These are phyloP conservation scores for Verticillium tricorpus DNA, from an alignment of 2,329 filamentous ascomycete genomes.

Conservation along the genomic window DNA sequence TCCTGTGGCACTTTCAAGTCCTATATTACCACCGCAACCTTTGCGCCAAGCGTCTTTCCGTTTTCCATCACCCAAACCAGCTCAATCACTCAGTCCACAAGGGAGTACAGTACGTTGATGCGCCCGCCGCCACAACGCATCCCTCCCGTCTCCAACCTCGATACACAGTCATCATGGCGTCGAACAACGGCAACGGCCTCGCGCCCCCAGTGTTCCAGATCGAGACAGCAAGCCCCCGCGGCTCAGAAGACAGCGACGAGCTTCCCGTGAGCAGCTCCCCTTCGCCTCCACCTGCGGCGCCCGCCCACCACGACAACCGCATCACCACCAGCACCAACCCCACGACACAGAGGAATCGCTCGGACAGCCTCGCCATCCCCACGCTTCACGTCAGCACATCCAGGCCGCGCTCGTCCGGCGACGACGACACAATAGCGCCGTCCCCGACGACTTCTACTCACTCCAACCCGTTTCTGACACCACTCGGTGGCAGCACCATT, in stretches of 20 bases:
- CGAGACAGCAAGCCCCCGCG: neutral
- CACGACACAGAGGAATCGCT: neutral
- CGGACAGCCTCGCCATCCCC: slow-evolving; percentile 2
- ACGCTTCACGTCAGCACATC: slow-evolving; percentile 3
- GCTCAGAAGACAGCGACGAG: neutral
- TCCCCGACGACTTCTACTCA: slow-evolving; percentile 12
- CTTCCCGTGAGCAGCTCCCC: neutral
- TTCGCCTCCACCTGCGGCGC: neutral
- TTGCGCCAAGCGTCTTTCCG: neutral
- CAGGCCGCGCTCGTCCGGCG: slow-evolving; percentile 5
- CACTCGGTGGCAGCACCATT: slow-evolving; percentile 9
- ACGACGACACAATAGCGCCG: slow-evolving; percentile 12
- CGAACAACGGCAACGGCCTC: slow-evolving; percentile 1
- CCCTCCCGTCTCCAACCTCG: neutral
- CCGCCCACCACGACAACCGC: neutral
- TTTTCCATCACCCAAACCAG: neutral
- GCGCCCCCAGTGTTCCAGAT: neutral
- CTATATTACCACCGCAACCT: neutral
- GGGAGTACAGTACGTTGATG: neutral
- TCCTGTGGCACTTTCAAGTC: neutral
- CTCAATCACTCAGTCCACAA: neutral
- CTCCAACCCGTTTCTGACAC: slow-evolving; percentile 21
- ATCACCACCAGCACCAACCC: neutral
- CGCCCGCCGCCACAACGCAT: neutral
- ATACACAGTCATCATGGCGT: neutral